Conservation (phyloP, 208 protist genomes). For the Angomonas deanei region DNA sequence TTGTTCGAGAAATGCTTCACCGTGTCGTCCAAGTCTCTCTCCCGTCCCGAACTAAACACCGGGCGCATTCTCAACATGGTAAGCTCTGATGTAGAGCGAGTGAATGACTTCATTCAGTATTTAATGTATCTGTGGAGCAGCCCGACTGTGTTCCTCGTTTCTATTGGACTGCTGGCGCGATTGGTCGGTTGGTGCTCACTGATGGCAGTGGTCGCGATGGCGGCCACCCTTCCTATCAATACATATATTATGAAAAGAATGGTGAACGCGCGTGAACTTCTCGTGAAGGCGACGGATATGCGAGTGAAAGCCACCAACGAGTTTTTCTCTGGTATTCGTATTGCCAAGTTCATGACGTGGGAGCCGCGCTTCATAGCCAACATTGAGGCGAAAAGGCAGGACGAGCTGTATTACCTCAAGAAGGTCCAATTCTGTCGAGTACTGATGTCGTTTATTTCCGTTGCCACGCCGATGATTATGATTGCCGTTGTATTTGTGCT, state of each 20-base stretch:
- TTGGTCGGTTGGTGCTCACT: constrained; percentile 60
- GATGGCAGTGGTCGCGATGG: constrained; percentile 38
- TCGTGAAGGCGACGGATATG: constrained; percentile 49
- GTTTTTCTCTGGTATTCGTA: constrained; percentile 80
- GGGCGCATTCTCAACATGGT: constrained; percentile 75
- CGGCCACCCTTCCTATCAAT: constrained; percentile 58
- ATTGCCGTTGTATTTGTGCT: constrained; percentile 48
- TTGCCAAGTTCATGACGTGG: constrained; percentile 91
- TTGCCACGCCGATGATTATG: constrained; percentile 52
- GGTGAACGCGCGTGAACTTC: constrained; percentile 18
- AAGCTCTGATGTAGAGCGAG: constrained; percentile 45
- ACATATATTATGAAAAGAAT: constrained; percentile 28
- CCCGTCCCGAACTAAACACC: constrained; percentile 41
- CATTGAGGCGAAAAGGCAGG: constrained; percentile 32
- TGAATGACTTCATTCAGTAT: constrained; percentile 49
- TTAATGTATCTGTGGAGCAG: constrained; percentile 74
- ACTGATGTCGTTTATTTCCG: constrained; percentile 44
- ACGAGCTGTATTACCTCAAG: constrained; percentile 41
- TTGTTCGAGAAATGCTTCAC: constrained; percentile 64
- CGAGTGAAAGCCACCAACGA: constrained; percentile 85
- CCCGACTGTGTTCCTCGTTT: constrained; percentile 53
- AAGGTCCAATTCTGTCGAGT: constrained; percentile 26
- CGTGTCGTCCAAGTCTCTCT: constrained; percentile 13
- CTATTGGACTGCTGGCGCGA: constrained; percentile 27
- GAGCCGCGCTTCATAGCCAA: constrained; percentile 46